phyloP scores from a whole-genome alignment of 495 filamentous ascomycete genomes.

The Daldinia childiae region DNA sequence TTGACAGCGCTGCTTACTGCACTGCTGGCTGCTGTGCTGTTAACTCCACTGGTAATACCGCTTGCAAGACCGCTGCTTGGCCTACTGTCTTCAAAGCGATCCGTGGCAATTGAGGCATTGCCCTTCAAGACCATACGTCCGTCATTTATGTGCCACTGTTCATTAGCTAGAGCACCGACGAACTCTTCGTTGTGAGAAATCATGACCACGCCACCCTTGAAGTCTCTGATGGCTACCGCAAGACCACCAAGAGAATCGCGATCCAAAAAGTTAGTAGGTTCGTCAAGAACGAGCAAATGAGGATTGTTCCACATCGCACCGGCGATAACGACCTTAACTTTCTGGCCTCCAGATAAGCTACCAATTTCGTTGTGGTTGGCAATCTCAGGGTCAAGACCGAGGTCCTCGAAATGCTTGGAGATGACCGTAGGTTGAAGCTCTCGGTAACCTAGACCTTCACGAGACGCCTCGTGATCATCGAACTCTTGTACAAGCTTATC shows the following conservation, averaged over 20 bases:
- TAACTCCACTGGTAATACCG: slow-evolving; percentile 58
- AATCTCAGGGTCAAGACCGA: slow-evolving; percentile 95
- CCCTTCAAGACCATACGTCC: slow-evolving; percentile 87
- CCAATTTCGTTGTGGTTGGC: slow-evolving; percentile 99
- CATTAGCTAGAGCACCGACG: slow-evolving; percentile 89
- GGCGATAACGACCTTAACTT: slow-evolving; percentile 99
- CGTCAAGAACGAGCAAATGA: slow-evolving; percentile 95
- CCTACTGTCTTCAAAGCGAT: slow-evolving; percentile 86
- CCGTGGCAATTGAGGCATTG: slow-evolving; percentile 71
- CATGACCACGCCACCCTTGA: slow-evolving; percentile 97
- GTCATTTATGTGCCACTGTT: slow-evolving; percentile 93
- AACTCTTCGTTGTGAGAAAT: slow-evolving; percentile 99
- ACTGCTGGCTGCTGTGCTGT: slow-evolving; percentile 68
- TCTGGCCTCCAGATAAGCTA: slow-evolving; percentile 97
- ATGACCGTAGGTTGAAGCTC: slow-evolving; percentile 91
- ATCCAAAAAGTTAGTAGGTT: slow-evolving; percentile 99
- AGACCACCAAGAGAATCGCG: slow-evolving; percentile 95
- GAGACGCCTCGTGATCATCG: slow-evolving; percentile 96
- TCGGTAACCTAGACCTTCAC: slow-evolving; percentile 96
- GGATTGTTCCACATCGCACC: slow-evolving; percentile 99
- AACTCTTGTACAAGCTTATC: slow-evolving; percentile 96
- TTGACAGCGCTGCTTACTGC: slow-evolving; percentile 78
- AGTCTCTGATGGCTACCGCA: slow-evolving; percentile 95
- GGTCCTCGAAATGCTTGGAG: slow-evolving; percentile 96
- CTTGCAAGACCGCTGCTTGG: slow-evolving; percentile 67